These are phyloP conservation scores for Venturia asperata DNA, from an alignment of 2,329 filamentous ascomycete species.

Conservation along the genomic window DNA sequence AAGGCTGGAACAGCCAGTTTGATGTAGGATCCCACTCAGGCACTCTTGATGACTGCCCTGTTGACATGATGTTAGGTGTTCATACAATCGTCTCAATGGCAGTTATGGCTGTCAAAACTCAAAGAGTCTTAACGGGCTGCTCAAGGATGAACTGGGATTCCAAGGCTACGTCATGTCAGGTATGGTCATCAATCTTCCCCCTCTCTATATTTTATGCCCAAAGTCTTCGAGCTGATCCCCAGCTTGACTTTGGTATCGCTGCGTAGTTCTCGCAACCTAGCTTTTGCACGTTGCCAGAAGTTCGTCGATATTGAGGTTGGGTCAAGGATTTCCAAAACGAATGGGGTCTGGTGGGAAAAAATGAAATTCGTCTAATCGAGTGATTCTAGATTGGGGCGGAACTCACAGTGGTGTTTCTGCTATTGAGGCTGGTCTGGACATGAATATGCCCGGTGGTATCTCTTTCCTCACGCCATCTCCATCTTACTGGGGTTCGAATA, in stretches of 20 bases:
- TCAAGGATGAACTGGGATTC: slow-evolving; percentile 46
- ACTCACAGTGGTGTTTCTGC: slow-evolving; percentile 40
- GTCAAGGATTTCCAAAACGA: no score
- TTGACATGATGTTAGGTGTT: slow-evolving; percentile 35
- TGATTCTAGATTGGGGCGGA: slow-evolving; percentile 27
- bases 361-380: no score
- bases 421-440: slow-evolving; percentile 44
- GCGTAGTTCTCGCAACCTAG: no score
- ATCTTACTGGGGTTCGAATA: slow-evolving; percentile 48
- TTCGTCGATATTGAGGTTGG: no score
- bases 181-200: no score
- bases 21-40: slow-evolving; percentile 29
- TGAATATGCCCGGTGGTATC: slow-evolving; percentile 49
- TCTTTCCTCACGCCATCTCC: slow-evolving; percentile 30
- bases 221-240: no score
- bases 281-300: no score
- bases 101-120: slow-evolving; percentile 46
- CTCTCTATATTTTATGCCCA: no score
- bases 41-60: slow-evolving; percentile 34
- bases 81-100: slow-evolving; percentile 39
- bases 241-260: no score
- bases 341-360: no score
- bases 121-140: slow-evolving; percentile 25
- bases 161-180: slow-evolving; percentile 38
- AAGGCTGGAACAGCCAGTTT: slow-evolving; percentile 53